phyloP scores from a whole-genome alignment of 192 early-diverging fungal genomes.

The Mortierella antarctica region DNA sequence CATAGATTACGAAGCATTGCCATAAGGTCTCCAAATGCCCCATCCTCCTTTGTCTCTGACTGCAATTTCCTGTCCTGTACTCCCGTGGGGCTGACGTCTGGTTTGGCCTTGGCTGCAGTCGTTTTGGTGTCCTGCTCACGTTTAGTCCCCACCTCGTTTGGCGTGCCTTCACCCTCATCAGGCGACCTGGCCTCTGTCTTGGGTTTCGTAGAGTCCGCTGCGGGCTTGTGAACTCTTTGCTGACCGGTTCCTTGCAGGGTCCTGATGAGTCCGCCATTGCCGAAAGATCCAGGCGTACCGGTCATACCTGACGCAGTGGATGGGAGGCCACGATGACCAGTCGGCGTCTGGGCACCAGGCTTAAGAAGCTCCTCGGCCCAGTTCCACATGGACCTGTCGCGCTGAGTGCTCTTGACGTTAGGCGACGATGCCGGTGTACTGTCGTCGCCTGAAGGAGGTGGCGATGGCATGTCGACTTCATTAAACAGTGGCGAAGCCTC shows the following conservation, averaged over 20 bases:
- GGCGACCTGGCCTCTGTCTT: neutral
- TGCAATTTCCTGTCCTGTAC: neutral
- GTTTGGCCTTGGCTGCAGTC: too few relatives aligned
- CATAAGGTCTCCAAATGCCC: constrained; percentile 13
- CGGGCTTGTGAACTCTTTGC: constrained; percentile 7
- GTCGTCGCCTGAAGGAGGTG: constrained; percentile 30
- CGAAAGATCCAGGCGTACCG: constrained; percentile 16
- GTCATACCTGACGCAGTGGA: constrained; percentile 1
- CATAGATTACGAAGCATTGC: constrained; percentile 22
- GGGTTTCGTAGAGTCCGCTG: neutral
- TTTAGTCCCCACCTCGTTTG: too few relatives aligned
- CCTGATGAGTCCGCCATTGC: constrained; percentile 23
- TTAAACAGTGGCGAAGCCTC: constrained; percentile 43
- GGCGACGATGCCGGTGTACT: neutral
- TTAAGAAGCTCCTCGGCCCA: constrained; percentile 41
- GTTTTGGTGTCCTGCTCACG: too few relatives aligned
- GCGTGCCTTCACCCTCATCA: neutral
- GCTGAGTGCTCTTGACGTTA: neutral
- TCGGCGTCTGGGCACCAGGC: constrained; percentile 10
- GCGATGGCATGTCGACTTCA: constrained; percentile 28
- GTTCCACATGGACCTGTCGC: constrained; percentile 12
- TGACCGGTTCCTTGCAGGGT: constrained; percentile 22
- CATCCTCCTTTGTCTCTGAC: neutral
- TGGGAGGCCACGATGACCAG: constrained; percentile 12
- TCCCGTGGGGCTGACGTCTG: too few relatives aligned